Conservation (phyloP, 176 grass and related monocot genomes). For the Oropetium thomaeum region DNA sequence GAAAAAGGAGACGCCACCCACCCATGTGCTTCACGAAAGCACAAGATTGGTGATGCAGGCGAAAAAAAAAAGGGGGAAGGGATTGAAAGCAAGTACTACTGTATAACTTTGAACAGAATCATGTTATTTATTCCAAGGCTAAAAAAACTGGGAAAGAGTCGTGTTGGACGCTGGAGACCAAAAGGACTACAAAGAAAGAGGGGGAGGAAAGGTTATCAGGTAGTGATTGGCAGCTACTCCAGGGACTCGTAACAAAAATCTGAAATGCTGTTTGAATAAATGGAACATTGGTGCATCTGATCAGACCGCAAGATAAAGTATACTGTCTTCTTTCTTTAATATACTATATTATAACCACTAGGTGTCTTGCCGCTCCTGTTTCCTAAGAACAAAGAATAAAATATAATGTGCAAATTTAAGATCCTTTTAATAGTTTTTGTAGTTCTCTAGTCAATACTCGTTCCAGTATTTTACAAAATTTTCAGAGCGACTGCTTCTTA, state of each 20-base stretch:
- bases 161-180: neutral
- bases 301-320: neutral
- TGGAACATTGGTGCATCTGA: neutral
- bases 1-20: neutral
- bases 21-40: slow-evolving; percentile 38
- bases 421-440: neutral
- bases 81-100: slow-evolving; percentile 7
- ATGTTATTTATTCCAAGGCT: slow-evolving; percentile 27
- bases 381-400: too few relatives aligned
- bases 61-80: neutral
- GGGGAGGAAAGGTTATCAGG: neutral
- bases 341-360: too few relatives aligned
- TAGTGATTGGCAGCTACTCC: neutral
- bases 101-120: slow-evolving; percentile 24
- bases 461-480: neutral
- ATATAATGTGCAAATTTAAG: neutral
- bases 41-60: slow-evolving; percentile 28
- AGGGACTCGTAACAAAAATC: neutral
- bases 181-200: neutral
- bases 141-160: neutral
- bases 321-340: too few relatives aligned
- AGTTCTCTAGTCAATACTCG: neutral
- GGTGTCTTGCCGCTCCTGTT: too few relatives aligned
- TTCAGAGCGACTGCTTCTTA: neutral
- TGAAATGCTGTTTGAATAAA: neutral